These are phyloP conservation scores for Cladosporium sp. DNA, from an alignment of 2,329 filamentous ascomycete genomes.

Conservation along the genomic window DNA sequence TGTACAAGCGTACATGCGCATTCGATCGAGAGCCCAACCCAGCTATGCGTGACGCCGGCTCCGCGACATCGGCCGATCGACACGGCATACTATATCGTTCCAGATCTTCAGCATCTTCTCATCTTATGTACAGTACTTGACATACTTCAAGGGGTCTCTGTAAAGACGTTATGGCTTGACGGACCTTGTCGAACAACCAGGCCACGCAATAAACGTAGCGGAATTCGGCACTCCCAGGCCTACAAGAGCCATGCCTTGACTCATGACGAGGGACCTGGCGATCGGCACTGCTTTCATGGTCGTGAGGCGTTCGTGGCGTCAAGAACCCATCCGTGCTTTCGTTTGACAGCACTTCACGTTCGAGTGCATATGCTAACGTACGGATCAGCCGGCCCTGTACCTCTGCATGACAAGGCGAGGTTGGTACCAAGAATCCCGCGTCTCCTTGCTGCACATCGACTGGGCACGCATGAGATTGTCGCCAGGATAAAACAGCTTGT, in stretches of 20 bases:
- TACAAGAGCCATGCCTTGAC: neutral
- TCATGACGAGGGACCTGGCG: neutral
- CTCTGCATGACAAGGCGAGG: neutral
- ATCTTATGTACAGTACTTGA: neutral
- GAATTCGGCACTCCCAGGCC: neutral
- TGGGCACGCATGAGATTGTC: neutral
- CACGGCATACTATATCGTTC: neutral
- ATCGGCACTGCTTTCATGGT: neutral
- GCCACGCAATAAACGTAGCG: neutral
- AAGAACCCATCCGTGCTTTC: neutral
- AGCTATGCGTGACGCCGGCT: neutral
- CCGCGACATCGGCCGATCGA: neutral
- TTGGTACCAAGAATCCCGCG: neutral
- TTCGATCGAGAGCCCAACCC: neutral
- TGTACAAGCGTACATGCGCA: neutral
- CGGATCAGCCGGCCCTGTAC: constrained; percentile 3
- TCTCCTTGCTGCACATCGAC: neutral
- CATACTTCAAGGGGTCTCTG: neutral
- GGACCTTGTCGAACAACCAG: neutral
- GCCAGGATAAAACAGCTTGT: neutral
- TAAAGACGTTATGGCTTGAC: neutral
- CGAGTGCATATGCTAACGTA: neutral
- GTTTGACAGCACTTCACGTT: constrained; percentile 1
- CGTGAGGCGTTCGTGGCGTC: neutral
- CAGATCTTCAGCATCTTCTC: neutral